Percentiles rank a stretch among this genome's conserved stretches.
Evolutionary conservation across 768 basidiomycete species (phyloP).

Genomic region (Astraeus odoratus): DNA sequence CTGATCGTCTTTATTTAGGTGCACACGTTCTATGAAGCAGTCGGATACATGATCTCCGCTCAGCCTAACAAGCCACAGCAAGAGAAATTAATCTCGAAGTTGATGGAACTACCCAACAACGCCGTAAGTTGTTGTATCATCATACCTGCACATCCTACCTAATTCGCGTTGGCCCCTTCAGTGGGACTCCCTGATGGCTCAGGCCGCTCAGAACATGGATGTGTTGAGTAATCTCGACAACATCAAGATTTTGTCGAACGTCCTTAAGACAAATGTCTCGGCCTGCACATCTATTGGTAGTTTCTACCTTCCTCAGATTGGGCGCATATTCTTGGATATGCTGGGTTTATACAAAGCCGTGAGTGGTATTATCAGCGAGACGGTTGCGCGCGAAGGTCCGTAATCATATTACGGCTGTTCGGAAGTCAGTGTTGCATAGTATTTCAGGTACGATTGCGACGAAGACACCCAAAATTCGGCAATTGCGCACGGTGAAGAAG

Average conservation of each 20-base stretch:
- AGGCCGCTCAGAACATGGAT: slow-evolving; percentile 88
- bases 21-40: slow-evolving; percentile 98
- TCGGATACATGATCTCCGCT: slow-evolving; percentile 98
- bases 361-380: slow-evolving; percentile 92
- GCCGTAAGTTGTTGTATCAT: slow-evolving; percentile 52
- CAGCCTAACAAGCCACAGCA: slow-evolving; percentile 97
- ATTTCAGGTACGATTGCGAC: slow-evolving; percentile 78
- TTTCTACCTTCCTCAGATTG: slow-evolving; percentile 96
- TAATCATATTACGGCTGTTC: not conserved
- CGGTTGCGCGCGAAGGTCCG: slow-evolving; percentile 78
- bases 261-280: slow-evolving; percentile 97
- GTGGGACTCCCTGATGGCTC: slow-evolving; percentile 98
- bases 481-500: slow-evolving; percentile 95
- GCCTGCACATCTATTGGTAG: slow-evolving; percentile 96
- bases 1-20: slow-evolving; percentile 36
- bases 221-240: slow-evolving; percentile 88
- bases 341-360: slow-evolving; percentile 96
- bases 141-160: not conserved
- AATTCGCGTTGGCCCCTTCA: slow-evolving; percentile 25
- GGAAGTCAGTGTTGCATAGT: slow-evolving; percentile 3
- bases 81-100: slow-evolving; percentile 86
- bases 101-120: slow-evolving; percentile 97
- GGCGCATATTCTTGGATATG: slow-evolving; percentile 96
- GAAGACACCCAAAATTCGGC: slow-evolving; percentile 93
- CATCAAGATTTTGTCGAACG: slow-evolving; percentile 94